These are phyloP conservation scores for Umbellularia californica DNA, from an alignment of 164 flowering plant genomes.

Conservation along the genomic window DNA sequence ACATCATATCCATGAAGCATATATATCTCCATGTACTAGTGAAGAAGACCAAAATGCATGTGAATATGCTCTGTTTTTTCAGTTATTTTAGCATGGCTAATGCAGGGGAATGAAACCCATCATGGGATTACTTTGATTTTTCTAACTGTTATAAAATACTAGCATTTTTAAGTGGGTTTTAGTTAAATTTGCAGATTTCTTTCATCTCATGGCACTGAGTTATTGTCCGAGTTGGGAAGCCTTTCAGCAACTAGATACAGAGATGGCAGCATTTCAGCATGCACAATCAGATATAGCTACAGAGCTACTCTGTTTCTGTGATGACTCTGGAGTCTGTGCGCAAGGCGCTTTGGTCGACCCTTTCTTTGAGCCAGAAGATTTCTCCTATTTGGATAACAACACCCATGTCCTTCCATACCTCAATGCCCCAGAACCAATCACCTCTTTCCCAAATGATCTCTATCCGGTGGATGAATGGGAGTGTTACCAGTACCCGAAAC, in stretches of 20 bases:
- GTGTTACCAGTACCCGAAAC: constrained; percentile 8
- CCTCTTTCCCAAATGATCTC: not conserved
- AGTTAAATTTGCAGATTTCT: not conserved
- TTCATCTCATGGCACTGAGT: constrained; percentile 9
- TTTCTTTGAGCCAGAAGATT: constrained; percentile 6
- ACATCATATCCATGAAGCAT: not conserved
- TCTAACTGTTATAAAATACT: too few relatives aligned
- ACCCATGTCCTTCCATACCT: constrained; percentile 3
- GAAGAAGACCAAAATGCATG: not conserved
- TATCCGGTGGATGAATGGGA: constrained; percentile 7
- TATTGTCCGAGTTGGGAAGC: constrained; percentile 1
- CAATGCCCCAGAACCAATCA: not conserved
- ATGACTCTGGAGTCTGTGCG: not conserved
- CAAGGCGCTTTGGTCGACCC: constrained; percentile 1
- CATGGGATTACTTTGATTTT: not conserved
- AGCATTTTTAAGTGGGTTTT: not conserved
- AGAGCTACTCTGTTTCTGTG: constrained; percentile 7
- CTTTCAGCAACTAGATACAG: not conserved
- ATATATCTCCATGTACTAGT: not conserved
- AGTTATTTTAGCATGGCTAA: not conserved
- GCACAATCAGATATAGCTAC: not conserved
- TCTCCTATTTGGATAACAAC: not conserved
- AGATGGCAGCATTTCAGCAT: constrained; percentile 6
- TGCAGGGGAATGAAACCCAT: not conserved
- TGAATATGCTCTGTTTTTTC: not conserved